Evolutionary conservation across 2,329 filamentous ascomycete species (phyloP).

Genomic region (Xylaria sp.): DNA sequence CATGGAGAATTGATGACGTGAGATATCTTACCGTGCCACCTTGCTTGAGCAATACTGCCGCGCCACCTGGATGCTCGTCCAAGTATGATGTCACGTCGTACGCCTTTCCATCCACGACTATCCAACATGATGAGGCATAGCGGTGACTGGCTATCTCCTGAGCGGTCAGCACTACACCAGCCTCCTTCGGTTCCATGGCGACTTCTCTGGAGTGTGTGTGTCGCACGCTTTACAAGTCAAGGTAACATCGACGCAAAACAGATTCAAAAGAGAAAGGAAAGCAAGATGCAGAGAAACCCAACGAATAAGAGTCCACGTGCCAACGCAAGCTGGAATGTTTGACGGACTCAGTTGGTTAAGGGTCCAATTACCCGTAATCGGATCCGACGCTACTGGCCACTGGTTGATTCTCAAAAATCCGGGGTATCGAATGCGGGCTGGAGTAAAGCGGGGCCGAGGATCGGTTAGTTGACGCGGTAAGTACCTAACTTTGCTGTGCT

Average conservation of each 20-base stretch:
- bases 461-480: no score
- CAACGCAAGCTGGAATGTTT: no score
- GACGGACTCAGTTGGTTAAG: no score
- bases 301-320: no score
- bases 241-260: not conserved
- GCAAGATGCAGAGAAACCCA: not conserved
- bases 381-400: no score
- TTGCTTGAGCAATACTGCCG: constrained; percentile 39
- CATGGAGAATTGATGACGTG: not conserved
- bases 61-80: constrained; percentile 41
- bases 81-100: constrained; percentile 49
- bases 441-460: no score
- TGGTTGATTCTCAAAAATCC: no score
- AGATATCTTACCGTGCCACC: constrained; percentile 36
- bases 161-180: constrained; percentile 33
- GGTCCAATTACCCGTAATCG: no score
- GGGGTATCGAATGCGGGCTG: no score
- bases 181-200: constrained; percentile 9
- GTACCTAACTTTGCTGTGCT: no score
- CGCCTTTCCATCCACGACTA: constrained; percentile 42
- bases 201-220: not conserved
- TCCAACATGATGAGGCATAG: constrained; percentile 45
- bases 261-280: not conserved
- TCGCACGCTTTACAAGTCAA: not conserved
- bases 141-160: constrained; percentile 45